Evolutionary conservation across 441 rosid species (phyloP).

Genomic region (Metrosideros polymorpha): DNA sequence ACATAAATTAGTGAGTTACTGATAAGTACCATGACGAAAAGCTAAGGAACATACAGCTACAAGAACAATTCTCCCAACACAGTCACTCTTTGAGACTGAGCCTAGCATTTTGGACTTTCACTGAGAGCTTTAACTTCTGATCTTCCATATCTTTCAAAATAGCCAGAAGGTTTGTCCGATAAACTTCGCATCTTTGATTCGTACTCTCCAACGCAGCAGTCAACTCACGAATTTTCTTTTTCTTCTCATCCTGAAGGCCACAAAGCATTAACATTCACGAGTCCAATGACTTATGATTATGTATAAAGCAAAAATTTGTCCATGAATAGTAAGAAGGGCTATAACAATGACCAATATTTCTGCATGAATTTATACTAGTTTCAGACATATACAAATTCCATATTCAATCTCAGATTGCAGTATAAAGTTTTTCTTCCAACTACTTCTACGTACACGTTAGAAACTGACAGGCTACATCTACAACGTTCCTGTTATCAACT

Average conservation of each 20-base stretch:
- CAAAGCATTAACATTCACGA: background rate
- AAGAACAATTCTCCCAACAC: background rate
- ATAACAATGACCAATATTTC: background rate
- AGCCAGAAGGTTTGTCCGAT: conserved; percentile 47
- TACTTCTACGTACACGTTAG: background rate
- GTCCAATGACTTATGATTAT: background rate
- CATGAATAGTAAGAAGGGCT: background rate
- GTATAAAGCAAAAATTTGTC: background rate
- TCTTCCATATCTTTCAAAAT: conserved; percentile 71
- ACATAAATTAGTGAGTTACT: background rate
- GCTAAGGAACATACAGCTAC: background rate
- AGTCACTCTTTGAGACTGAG: conserved; percentile 53
- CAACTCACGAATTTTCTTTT: conserved; percentile 41
- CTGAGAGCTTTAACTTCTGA: conserved; percentile 57
- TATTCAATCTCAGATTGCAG: background rate
- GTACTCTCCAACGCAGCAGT: conserved; percentile 45
- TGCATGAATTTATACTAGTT: background rate
- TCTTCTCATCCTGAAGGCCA: conserved; percentile 46
- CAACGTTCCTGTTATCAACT: background rate
- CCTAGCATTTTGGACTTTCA: conserved; percentile 67
- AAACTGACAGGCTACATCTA: background rate
- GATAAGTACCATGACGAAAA: background rate
- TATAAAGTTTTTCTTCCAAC: background rate
- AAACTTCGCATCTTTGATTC: conserved; percentile 55
- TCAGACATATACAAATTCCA: background rate